Base-by-base conservation (phyloP, 768 basidiomycete genomes). In the Lyophyllum decastes region DNA sequence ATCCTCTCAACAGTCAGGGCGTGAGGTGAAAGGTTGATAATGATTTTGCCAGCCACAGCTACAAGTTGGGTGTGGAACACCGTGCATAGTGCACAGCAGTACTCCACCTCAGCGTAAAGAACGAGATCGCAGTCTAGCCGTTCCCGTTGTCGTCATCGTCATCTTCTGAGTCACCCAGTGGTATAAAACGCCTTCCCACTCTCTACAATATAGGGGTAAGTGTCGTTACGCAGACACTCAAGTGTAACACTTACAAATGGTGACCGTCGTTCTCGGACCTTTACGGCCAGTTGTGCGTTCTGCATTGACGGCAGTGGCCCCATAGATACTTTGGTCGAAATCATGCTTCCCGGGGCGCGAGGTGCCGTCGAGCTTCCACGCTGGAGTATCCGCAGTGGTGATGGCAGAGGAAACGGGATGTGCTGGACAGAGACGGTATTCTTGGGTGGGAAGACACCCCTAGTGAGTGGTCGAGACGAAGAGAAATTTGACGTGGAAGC, bases 181-280 rank as follows among this genome's bases (percentile, higher is more conserved):
- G 78, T 27, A 82, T 81, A 54, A 81, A 82, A 12, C 81, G 71
- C 54, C 78, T 72, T 60, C 79, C 78, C 63, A 77, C 74, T 60
- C 71, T 74, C 76, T 79, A 41, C 19, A 5, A n/a, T 40, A 34
- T 33, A 27, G 8, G 38, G 26, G 7, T 52, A 9, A 21, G 22
- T 17, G 26, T n/a, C 24, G 4, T 22, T 4, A 11, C 35, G 34
- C 22, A 51, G 33, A 41, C 22, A 38, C 16, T 44, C 33, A 24
- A 50, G 14, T 8, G 22, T 24, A 49, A 21, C n/a, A 63, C 69
- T 58, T 52, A 73, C 70, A 24, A 61, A 57, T 26, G 67, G 70
- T 27, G 70, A 70, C 10, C 66, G 62, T 40, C 71, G 54, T 22
- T 66, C 68, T 53, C 68, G 61, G 22, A 55, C 33, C 35, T 59